A percentile compares a stretch with the other conserved stretches of the same genome.
Conservation (phyloP, 257 asterid species). For the Solanum rostratum region DNA sequence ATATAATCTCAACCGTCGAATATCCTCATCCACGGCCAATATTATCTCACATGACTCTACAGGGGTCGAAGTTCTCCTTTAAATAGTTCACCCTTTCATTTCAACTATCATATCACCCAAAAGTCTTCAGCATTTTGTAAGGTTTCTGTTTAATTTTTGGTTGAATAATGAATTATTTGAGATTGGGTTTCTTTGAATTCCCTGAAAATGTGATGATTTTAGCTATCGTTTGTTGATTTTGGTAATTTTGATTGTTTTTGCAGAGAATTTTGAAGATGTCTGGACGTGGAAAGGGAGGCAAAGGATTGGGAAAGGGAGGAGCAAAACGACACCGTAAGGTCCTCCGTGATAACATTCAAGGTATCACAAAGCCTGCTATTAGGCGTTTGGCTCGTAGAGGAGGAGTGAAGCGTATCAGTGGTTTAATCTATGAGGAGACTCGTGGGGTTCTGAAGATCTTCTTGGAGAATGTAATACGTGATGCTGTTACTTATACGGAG, state of each 20-base stretch:
- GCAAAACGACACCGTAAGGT: constrained; percentile 27
- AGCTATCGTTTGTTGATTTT: no score
- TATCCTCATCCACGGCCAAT: not conserved
- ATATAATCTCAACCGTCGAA: not conserved
- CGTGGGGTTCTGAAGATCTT: constrained; percentile 26
- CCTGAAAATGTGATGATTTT: not conserved
- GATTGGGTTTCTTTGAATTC: not conserved
- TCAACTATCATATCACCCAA: no score
- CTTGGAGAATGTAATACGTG: constrained; percentile 23
- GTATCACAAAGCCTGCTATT: constrained; percentile 21
- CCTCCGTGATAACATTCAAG: constrained; percentile 23
- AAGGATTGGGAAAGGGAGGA: constrained; percentile 27
- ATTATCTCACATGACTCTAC: not conserved
- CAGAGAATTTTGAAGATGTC: constrained; percentile 12
- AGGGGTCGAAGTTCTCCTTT: not conserved
- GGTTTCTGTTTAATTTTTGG: no score
- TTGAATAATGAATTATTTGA: not conserved
- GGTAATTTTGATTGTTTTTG: not conserved
- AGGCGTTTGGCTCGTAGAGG: constrained; percentile 28
- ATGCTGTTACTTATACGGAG: constrained; percentile 25
- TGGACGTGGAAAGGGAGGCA: constrained; percentile 27
- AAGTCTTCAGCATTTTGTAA: no score
- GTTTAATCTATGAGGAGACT: constrained; percentile 20
- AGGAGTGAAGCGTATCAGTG: constrained; percentile 25
- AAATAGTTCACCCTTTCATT: not conserved